Evolutionary conservation across 225 moss, liverwort and hornwort species (phyloP).

Genomic region (Polytrichum formosum): DNA sequence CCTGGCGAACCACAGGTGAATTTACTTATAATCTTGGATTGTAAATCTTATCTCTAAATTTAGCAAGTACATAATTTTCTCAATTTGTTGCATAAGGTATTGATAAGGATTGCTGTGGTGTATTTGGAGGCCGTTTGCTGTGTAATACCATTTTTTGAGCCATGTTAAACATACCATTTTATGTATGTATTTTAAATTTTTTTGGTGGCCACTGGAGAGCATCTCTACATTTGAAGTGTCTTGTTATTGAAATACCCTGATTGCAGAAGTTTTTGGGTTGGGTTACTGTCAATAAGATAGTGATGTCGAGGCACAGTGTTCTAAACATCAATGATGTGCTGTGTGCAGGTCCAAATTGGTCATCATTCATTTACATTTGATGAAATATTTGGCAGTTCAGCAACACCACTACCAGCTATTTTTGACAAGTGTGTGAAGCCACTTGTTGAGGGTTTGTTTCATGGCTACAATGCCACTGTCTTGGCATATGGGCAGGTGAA

Average conservation of each 20-base stretch:
- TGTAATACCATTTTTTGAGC: too few relatives aligned
- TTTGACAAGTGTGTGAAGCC: slow-evolving; percentile 93
- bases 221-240: neutral
- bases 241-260: neutral
- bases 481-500: slow-evolving; percentile 96
- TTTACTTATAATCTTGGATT: neutral
- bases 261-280: neutral
- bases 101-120: too few relatives aligned
- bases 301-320: neutral
- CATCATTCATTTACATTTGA: slow-evolving; percentile 95
- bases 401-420: slow-evolving; percentile 57
- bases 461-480: slow-evolving; percentile 96
- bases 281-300: neutral
- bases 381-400: slow-evolving; percentile 82
- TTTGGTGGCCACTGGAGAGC: neutral
- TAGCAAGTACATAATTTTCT: too few relatives aligned
- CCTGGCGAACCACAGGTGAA: slow-evolving; percentile 79
- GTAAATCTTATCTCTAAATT: neutral
- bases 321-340: neutral
- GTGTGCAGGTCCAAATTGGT: slow-evolving; percentile 84
- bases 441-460: slow-evolving; percentile 90
- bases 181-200: too few relatives aligned
- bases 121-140: too few relatives aligned
- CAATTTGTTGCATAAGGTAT: too few relatives aligned
- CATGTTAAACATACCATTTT: too few relatives aligned